Percentiles rank a stretch among this genome's conserved stretches.
These are phyloP conservation scores for Marasmius oreades DNA, from an alignment of 1,284 basidiomycete species.

Conservation along the genomic window DNA sequence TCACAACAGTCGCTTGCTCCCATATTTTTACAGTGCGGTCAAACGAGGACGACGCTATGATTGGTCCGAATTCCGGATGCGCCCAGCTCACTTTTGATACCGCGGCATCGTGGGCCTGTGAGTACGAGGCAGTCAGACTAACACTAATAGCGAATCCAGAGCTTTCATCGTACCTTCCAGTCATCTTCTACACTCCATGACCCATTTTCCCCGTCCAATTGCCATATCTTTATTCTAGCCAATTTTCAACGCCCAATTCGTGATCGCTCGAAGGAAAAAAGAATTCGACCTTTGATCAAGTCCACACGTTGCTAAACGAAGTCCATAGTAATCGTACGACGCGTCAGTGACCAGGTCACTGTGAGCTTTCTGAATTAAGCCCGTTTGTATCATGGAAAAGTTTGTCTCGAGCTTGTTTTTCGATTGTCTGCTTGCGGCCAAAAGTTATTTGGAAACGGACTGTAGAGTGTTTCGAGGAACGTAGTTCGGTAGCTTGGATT, in stretches of 20 bases:
- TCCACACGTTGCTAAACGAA: conserved; percentile 71
- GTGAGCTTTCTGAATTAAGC: conserved; percentile 70
- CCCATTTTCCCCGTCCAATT: conserved; percentile 63
- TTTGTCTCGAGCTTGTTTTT: background rate
- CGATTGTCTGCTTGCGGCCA: too few species aligned
- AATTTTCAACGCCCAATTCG: conserved; percentile 8
- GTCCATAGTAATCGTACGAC: conserved; percentile 87
- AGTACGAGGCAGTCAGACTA: too few species aligned
- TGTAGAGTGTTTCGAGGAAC: too few species aligned
- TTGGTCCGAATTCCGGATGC: conserved; percentile 83
- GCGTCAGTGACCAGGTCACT: conserved; percentile 80
- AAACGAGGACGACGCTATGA: conserved; percentile 82
- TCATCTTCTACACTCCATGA: conserved; percentile 77
- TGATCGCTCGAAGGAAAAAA: background rate
- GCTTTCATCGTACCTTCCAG: conserved; percentile 80
- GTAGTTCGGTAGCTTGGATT: too few species aligned
- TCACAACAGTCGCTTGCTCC: conserved; percentile 58
- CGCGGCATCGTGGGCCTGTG: conserved; percentile 85
- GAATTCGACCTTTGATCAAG: conserved; percentile 67
- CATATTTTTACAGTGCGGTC: conserved; percentile 89
- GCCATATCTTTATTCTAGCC: conserved; percentile 79
- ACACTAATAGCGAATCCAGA: too few species aligned
- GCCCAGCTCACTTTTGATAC: conserved; percentile 84
- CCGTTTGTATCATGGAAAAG: conserved; percentile 68
- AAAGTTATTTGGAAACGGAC: too few species aligned